Percentiles rank a stretch among this genome's conserved stretches.
Conservation (phyloP, 192 early-diverging fungal genomes). For the Backusella morwellensis region DNA sequence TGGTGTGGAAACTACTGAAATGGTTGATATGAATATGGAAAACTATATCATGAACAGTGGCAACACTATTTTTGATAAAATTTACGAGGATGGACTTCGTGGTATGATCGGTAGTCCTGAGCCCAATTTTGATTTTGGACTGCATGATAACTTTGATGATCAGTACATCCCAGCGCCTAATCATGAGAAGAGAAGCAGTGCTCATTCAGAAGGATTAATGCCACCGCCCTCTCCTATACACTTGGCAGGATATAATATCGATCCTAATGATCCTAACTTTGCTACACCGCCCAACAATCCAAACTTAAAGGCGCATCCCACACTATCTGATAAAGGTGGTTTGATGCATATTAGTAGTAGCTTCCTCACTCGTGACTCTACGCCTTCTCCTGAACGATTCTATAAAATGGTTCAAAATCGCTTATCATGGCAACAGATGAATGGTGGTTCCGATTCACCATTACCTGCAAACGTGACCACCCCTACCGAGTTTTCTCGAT, state of each 20-base stretch:
- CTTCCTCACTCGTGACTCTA: constrained; percentile 16
- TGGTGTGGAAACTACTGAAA: constrained; percentile 1
- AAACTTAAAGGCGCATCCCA: constrained; percentile 2
- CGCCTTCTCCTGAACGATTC: constrained; percentile 35
- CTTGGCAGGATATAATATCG: background rate
- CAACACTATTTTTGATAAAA: constrained; percentile 40
- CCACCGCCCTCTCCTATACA: constrained; percentile 9
- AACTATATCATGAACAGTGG: constrained; percentile 34
- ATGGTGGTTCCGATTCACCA: constrained; percentile 16
- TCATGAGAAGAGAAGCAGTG: background rate
- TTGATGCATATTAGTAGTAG: background rate
- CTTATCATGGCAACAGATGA: constrained; percentile 26
- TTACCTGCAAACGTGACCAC: constrained; percentile 22
- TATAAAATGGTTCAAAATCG: constrained; percentile 37
- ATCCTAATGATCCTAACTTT: background rate
- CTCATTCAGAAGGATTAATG: background rate
- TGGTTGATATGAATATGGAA: constrained; percentile 29
- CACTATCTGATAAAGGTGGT: constrained; percentile 8
- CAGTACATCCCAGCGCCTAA: background rate
- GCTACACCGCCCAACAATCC: background rate
- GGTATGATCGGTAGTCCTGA: constrained; percentile 34
- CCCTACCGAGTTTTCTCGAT: constrained; percentile 26
- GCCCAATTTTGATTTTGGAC: constrained; percentile 7
- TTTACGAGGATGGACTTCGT: constrained; percentile 38
- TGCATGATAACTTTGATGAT: constrained; percentile 5